These are phyloP conservation scores for Parascedosporium putredinis DNA, from an alignment of 2,329 filamentous ascomycete species.

Conservation along the genomic window DNA sequence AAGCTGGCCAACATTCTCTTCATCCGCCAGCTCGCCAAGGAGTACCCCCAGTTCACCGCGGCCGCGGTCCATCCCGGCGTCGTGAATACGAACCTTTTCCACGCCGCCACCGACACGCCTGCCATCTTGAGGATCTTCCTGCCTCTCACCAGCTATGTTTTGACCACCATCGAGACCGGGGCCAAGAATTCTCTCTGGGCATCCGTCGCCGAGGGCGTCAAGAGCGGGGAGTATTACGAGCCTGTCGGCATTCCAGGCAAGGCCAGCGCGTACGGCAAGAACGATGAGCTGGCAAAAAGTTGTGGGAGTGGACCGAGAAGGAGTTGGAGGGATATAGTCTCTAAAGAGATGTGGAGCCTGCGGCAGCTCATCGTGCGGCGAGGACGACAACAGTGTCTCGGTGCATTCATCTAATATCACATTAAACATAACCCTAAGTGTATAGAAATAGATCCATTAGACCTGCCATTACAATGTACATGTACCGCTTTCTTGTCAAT, in stretches of 20 bases:
- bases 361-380: no score
- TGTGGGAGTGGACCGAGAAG: conserved; percentile 26
- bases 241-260: conserved; percentile 19
- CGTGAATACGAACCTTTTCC: conserved; percentile 12
- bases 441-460: no score
- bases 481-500: no score
- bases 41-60: conserved; percentile 16
- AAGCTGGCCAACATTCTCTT: conserved; percentile 22
- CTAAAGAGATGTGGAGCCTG: no score
- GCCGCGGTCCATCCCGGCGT: conserved; percentile 14
- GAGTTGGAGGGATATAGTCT: conserved; percentile 18
- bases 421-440: no score
- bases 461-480: no score
- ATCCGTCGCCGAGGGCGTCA: conserved; percentile 21
- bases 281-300: conserved; percentile 19
- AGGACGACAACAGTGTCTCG: no score
- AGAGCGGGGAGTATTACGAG: conserved; percentile 23
- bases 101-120: conserved; percentile 4
- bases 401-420: no score
- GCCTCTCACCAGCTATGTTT: conserved; percentile 12
- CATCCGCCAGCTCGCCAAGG: conserved; percentile 17
- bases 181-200: conserved; percentile 33
- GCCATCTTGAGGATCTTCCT: conserved; percentile 9
- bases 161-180: conserved; percentile 21
- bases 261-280: conserved; percentile 14